These are phyloP conservation scores for Venturia oleaginea DNA, from an alignment of 2,329 filamentous ascomycete species.

Conservation along the genomic window DNA sequence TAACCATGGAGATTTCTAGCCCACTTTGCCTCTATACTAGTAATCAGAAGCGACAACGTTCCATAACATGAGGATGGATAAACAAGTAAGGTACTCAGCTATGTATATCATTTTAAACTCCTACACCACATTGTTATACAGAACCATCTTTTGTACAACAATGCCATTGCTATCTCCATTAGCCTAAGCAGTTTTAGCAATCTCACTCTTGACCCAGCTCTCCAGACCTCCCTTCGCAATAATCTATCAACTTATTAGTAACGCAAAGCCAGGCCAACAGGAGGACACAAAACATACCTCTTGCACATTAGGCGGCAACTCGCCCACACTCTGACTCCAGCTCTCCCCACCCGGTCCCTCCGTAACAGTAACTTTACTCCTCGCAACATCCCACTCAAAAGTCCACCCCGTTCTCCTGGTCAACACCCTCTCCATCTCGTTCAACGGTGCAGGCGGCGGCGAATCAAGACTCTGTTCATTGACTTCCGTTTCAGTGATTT, in stretches of 20 bases:
- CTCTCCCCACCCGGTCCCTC: conserved; percentile 55
- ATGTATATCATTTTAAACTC: background rate
- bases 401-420: conserved; percentile 77
- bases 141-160: background rate
- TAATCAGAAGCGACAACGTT: too few relatives aligned
- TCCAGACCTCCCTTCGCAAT: conserved; percentile 54
- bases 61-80: too few relatives aligned
- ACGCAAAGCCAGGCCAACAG: background rate
- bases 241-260: conserved; percentile 18
- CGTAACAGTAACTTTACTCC: conserved; percentile 60
- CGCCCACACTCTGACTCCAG: conserved; percentile 76
- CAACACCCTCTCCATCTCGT: conserved; percentile 43
- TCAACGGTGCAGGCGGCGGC: conserved; percentile 28
- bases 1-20: too few relatives aligned
- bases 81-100: too few relatives aligned
- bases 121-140: background rate
- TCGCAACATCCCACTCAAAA: conserved; percentile 68
- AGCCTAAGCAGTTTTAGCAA: conserved; percentile 25
- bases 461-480: conserved; percentile 45
- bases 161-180: background rate
- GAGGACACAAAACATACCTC: conserved; percentile 24
- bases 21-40: too few relatives aligned
- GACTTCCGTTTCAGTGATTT: conserved; percentile 35
- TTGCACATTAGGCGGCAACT: conserved; percentile 78
- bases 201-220: conserved; percentile 71